These are phyloP conservation scores for Clarkia xantiana DNA, from an alignment of 345 rosid genomes.

Conservation along the genomic window DNA sequence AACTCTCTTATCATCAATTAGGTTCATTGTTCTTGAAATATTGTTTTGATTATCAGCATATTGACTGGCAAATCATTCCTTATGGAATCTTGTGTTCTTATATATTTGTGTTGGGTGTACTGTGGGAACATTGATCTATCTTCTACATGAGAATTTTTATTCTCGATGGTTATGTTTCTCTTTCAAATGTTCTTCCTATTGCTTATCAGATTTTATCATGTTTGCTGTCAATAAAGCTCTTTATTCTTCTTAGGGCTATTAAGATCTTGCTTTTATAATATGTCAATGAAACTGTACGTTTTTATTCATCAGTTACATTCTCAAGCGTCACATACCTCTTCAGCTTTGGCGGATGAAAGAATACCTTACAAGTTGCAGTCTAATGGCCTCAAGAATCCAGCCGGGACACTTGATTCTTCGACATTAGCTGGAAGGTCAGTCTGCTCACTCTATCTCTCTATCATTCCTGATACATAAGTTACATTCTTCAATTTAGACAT, in stretches of 20 bases:
- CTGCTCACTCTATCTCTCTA: constrained; percentile 1
- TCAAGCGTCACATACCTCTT: constrained; percentile 24
- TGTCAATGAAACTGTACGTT: not conserved
- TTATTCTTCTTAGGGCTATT: not conserved
- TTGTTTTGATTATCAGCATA: too few relatives aligned
- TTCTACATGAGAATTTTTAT: too few relatives aligned
- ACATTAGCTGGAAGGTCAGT: constrained; percentile 56
- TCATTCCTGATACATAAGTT: not conserved
- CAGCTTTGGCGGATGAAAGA: constrained; percentile 38
- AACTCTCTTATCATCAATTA: too few relatives aligned
- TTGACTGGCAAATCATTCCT: too few relatives aligned
- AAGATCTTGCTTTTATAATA: not conserved
- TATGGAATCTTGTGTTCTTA: too few relatives aligned
- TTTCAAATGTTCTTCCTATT: too few relatives aligned
- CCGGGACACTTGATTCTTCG: constrained; percentile 56
- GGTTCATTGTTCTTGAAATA: too few relatives aligned
- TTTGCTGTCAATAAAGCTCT: not conserved
- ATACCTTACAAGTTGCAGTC: constrained; percentile 46
- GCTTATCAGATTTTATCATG: too few relatives aligned
- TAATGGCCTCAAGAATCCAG: constrained; percentile 75
- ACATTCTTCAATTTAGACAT: not conserved
- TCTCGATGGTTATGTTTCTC: too few relatives aligned
- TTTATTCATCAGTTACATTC: constrained; percentile 29
- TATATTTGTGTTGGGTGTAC: too few relatives aligned
- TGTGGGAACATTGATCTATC: too few relatives aligned